Evolutionary conservation across 768 basidiomycete species (phyloP).

Genomic region (Russula ochroleuca): DNA sequence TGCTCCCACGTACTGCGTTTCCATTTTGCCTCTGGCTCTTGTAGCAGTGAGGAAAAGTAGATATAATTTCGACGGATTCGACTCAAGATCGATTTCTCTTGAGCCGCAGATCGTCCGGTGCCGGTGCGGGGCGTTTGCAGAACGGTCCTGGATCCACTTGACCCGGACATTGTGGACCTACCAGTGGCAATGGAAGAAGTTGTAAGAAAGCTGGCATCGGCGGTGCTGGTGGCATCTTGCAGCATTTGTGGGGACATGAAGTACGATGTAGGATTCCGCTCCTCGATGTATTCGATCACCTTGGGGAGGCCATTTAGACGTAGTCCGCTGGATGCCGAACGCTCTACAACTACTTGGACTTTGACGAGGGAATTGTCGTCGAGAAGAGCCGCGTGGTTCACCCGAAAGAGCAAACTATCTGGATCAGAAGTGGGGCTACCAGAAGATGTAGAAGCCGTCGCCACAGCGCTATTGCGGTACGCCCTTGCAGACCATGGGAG

Average conservation of each 20-base stretch:
- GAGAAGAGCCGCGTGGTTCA: conserved; percentile 67
- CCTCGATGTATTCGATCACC: conserved; percentile 58
- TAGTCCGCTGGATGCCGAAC: conserved; percentile 71
- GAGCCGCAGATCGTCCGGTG: conserved; percentile 52
- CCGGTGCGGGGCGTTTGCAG: conserved; percentile 35
- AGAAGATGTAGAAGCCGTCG: conserved; percentile 34
- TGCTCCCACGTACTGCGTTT: conserved; percentile 60
- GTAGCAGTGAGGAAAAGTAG: conserved; percentile 93
- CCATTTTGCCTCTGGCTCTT: conserved; percentile 99
- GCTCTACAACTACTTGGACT: conserved; percentile 74
- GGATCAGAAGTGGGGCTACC: conserved; percentile 41
- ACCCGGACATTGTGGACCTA: conserved; percentile 26
- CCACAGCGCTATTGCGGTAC: conserved; percentile 40
- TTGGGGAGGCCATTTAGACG: conserved; percentile 85
- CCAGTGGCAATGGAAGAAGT: conserved; percentile 51
- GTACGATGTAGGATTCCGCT: conserved; percentile 59
- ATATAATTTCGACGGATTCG: conserved; percentile 92
- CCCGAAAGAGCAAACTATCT: conserved; percentile 51
- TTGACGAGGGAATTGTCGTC: conserved; percentile 77
- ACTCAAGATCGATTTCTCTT: conserved; percentile 79
- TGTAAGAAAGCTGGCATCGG: conserved; percentile 64
- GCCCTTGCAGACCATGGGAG: conserved; percentile 71
- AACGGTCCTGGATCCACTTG: conserved; percentile 29
- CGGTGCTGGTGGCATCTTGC: conserved; percentile 68
- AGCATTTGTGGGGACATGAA: conserved; percentile 58